Evolutionary conservation across 306 rosid genomes (phyloP), one percentile per base, ranked within the genome.

Genomic region (Malus domestica): DNA sequence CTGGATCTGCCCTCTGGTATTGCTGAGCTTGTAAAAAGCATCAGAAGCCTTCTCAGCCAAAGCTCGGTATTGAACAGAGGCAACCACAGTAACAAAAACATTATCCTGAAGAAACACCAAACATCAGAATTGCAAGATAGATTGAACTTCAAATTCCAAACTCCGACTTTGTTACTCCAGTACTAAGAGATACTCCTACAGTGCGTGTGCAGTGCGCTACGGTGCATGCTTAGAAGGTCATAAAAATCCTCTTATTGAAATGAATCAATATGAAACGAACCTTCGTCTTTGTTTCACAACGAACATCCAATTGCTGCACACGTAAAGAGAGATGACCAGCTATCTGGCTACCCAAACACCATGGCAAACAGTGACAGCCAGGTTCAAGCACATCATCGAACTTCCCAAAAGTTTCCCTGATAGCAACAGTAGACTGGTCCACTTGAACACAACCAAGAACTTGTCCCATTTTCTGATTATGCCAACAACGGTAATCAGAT

Each of bases 221-320:
- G 19, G 27, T 44, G 60, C 10, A 14, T 27, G 29, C 49, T 19
- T 29, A 19, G 14, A 61, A 60, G 68, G 78, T 62, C 11, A 25
- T 25, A 45, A 11, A 22, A 27, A 30, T 69, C 19, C 13, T 51
- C 20, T 3, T 25, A 11, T 35, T 30, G 5, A 20, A n/a, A 38
- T 30, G 59, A 57, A 52, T 42, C 19, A 25, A 76, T 40, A 62
- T 25, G 13, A 46, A 54, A 84, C 79, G 42, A 62, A 87, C 88
- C 90, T 87, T 87, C 4, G 88, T 87, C 79, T 87, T 87, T 22
- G 90, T 87, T 76, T 87, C 90, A 71, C 90, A 87, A 13, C 86
- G 90, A 65, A 87, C 90, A 61, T 87, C 90, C 80, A 87, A 81
- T 77, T 87, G 90, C 86, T 87, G 88, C n/a, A 87, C 74, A 67